Evolutionary conservation across 1,284 basidiomycete genomes (phyloP), one percentile per base, ranked within the genome.

Genomic region (Sanghuangporus sanghuang): DNA sequence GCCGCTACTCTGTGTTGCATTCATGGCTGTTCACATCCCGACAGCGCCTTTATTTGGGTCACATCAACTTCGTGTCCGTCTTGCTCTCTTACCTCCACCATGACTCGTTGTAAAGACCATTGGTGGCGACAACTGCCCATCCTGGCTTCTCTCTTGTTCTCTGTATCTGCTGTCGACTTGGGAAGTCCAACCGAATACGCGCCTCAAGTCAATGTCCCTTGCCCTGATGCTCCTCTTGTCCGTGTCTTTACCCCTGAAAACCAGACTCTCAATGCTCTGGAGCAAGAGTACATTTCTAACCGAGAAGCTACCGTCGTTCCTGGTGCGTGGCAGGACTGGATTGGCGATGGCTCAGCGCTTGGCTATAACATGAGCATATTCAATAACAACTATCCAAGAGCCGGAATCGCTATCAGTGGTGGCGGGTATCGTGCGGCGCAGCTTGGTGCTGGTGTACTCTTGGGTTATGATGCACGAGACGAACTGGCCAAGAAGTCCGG

Each of bases 341-440:
- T 87, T 39, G 83, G 81, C 2, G 73, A 85, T 65, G 82, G 77
- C 12, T 80, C 80, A 1, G 67, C 69, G 49, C 73, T 86, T 7
- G 82, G 85, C 3, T 87, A 87, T 70, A 74, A 79, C 62, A 53
- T 84, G 18, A 70, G 74, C 12, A 64, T 66, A 0, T 81, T 85
- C 69, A 68, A 69, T 46, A 55, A 16, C 16, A 71, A 74, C 27
- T 78, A 80, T 65, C 81, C 86, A 3, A 79, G 76, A 63, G 72
- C 88, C 27, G 87, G 81, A 1, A 75, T 88, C 58, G 84, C 83
- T 6, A 73, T 85, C 8, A 83, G 84, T 46, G 86, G 86, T 0
- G 83, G 82, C 27, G 85, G 86, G 0, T 77, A 83, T 48, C 77
- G 87, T 40, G 79, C 85, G 0, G 83, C 87, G 0, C 79, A 82